Evolutionary conservation across 2,329 filamentous ascomycete genomes (phyloP).

Genomic region (Truncatella angustata): DNA sequence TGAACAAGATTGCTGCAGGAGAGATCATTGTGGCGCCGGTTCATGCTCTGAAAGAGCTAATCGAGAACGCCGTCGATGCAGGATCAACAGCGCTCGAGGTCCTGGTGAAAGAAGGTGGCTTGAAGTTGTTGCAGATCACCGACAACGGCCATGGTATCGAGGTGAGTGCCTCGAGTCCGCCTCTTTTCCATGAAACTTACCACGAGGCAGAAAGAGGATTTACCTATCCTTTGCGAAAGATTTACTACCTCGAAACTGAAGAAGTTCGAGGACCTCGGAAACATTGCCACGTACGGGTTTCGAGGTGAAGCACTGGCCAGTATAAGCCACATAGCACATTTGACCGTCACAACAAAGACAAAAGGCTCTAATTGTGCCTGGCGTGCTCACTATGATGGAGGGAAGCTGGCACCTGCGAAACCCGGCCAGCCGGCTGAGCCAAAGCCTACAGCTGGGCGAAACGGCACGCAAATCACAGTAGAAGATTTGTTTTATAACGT

Average conservation of each 20-base stretch:
- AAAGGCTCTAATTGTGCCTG: slow-evolving; percentile 84
- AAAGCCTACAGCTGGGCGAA: slow-evolving; percentile 81
- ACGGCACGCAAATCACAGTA: slow-evolving; percentile 91
- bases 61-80: slow-evolving; percentile 97
- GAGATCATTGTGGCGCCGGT: slow-evolving; percentile 98
- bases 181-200: neutral
- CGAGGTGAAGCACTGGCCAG: slow-evolving; percentile 93
- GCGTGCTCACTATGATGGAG: slow-evolving; percentile 84
- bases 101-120: slow-evolving; percentile 87
- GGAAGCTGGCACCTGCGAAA: slow-evolving; percentile 77
- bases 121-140: slow-evolving; percentile 94
- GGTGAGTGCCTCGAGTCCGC: slow-evolving; percentile 48
- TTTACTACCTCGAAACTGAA: slow-evolving; percentile 97
- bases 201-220: slow-evolving; percentile 72
- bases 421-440: slow-evolving; percentile 85
- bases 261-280: slow-evolving; percentile 84
- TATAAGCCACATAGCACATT: slow-evolving; percentile 96
- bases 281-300: slow-evolving; percentile 96
- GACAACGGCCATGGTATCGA: slow-evolving; percentile 97
- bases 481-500: slow-evolving; percentile 98
- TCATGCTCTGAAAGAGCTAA: slow-evolving; percentile 91
- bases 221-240: slow-evolving; percentile 88
- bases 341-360: slow-evolving; percentile 92
- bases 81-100: slow-evolving; percentile 90
- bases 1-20: slow-evolving; percentile 97